Evolutionary conservation across 768 basidiomycete species (phyloP), one percentile per base, ranked within the genome.

Genomic region (Cantharellus cinnabarinus): DNA sequence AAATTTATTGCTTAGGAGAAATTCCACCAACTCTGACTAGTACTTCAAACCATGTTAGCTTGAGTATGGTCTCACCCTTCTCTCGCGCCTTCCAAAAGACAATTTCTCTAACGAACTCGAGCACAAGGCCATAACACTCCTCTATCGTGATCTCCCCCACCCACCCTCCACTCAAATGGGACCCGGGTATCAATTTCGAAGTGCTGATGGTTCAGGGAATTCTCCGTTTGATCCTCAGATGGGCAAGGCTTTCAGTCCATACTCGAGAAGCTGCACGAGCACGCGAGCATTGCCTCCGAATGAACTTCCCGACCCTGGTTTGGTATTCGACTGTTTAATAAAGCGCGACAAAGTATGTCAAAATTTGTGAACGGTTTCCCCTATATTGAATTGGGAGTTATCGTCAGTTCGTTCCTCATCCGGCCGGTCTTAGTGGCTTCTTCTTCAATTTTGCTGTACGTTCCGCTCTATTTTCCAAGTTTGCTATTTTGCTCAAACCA

Each of bases 131-230:
- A 44, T 62, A 41, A 56, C 52, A 14, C 54, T 64, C 39, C 60
- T 58, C 15, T 89, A 88, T 68, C 79, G 83, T 62, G 89, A 91
- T 68, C 76, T 94, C 14, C 69, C 79, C 0, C 89, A 90, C 67
- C 89, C 89, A 2, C 76, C 87, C 4, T 71, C 79, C 4, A 85
- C 87, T 1, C 79, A 73, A 62, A 68, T 88, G 42, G 80, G 85
- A 15, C 71, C 75, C 35, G 63, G 72, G 41, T 82, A 82, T 60
- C 74, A 75, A 3, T 81, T 71, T 64, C 77, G 84, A 51, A 70
- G 74, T 7, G 75, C 77, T 0, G 78, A 85, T 66, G 82, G 80
- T 14, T 76, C 77, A 29, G 74, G 78, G 61, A 80, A 83, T 67
- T 81, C 76, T 64, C 73, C 75, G 4, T 68, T 76, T 7, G 65